Evolutionary conservation across 257 asterid genomes (phyloP).

Genomic region (Solanum gracilifrons): DNA sequence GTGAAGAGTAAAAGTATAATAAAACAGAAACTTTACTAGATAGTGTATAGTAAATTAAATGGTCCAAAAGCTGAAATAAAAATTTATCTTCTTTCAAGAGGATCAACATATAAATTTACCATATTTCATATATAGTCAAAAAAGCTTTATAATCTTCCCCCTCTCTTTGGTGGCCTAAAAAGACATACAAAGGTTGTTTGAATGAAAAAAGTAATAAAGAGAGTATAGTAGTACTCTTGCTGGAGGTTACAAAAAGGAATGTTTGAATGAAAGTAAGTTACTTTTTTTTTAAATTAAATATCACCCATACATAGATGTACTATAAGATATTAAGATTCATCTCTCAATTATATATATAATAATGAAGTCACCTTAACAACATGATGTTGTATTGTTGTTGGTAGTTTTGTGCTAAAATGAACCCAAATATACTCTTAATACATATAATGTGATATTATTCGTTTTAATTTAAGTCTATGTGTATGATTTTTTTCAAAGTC

Average conservation of each 20-base stretch:
- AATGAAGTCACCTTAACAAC: not conserved
- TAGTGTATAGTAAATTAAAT: not conserved
- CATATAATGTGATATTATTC: not conserved
- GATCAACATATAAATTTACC: not conserved
- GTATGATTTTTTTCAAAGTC: not conserved
- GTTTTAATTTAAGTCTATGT: not conserved
- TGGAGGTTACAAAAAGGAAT: constrained; percentile 28
- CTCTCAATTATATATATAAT: not conserved
- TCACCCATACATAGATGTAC: not conserved
- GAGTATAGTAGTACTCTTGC: not conserved
- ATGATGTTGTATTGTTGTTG: not conserved
- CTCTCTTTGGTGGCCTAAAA: constrained; percentile 56
- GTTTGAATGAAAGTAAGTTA: constrained; percentile 34
- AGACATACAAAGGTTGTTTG: constrained; percentile 46
- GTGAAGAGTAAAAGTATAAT: not conserved
- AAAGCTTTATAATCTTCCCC: constrained; percentile 21
- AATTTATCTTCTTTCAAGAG: constrained; percentile 11
- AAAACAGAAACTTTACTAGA: not conserved
- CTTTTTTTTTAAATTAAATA: not conserved
- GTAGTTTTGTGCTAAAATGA: not conserved
- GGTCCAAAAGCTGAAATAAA: constrained; percentile 2
- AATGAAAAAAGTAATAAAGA: constrained; percentile 26
- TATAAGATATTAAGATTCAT: not conserved
- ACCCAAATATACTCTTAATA: not conserved
- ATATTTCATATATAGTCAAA: constrained; percentile 39